Evolutionary conservation across 305 asterid genomes (phyloP), one percentile per base, ranked within the genome.

Genomic region (Fraxinus angustifolia): DNA sequence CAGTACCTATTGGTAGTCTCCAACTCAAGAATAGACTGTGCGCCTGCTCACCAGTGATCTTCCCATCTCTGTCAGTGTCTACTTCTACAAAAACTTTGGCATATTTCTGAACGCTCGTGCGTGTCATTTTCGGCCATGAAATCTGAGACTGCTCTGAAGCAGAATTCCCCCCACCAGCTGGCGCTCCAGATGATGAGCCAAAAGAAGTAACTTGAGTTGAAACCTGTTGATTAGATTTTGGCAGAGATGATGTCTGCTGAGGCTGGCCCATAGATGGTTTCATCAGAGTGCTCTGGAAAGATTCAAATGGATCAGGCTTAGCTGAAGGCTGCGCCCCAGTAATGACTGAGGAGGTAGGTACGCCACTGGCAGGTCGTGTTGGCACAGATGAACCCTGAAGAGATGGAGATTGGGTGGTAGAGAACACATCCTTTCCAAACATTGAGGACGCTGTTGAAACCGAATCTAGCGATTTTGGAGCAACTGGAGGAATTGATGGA

Each of bases 121-220:
- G 93, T 78, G 97, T 93, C 99, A 96, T 93, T 90, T 94, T 96
- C 76, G 97, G 97, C 99, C 99, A 96, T 74, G 97, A 83, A 67
- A 67, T 78, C 83, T 93, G 96, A 76, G 97, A 81, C 82, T 90
- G 91, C 79, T 92, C 93, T 48, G 90, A 31, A 21, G 86, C 50
- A 81, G 93, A 82, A 84, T 48, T 91, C 53, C 86, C 89, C 28
- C 85, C 79, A 76, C 86, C 87, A 31, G 84, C 84, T 85, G 89
- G 88, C 81, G 79, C 80, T 75, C 92, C 97, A 76, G 94, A 77
- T 75, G 93, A 84, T 83, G 86, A 78, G 79, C 82, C 84, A 75
- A 90, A 73, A 8, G 92, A 78, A 74, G 90, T 76, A 84, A 84
- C 87, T 88, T 87, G 97, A 81, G 84, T 79, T 82, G 95, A 88